These are phyloP conservation scores for Penicillium paxilli DNA, from an alignment of 495 filamentous ascomycete species.

Conservation along the genomic window DNA sequence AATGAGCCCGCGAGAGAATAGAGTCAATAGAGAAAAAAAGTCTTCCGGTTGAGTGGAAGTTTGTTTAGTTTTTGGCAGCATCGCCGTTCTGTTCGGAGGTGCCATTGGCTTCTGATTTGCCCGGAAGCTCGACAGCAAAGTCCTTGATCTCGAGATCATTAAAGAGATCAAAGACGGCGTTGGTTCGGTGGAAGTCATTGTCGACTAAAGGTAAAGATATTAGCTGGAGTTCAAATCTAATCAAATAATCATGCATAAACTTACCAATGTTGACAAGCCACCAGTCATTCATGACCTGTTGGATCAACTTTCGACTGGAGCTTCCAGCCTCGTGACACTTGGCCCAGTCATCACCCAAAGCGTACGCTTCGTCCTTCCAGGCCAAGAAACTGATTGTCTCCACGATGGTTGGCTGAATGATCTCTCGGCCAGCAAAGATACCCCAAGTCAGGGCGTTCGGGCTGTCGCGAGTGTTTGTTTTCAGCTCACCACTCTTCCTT, in stretches of 20 bases:
- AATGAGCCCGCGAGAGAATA: slow-evolving; percentile 6
- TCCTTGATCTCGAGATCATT: slow-evolving; percentile 70
- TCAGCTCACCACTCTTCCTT: slow-evolving; percentile 73
- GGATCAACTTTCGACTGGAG: slow-evolving; percentile 80
- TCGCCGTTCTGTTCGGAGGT: slow-evolving; percentile 19
- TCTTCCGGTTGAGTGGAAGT: slow-evolving; percentile 16
- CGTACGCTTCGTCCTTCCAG: slow-evolving; percentile 98
- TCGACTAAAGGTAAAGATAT: slow-evolving; percentile 60
- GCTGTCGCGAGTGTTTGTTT: slow-evolving; percentile 79
- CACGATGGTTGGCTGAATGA: slow-evolving; percentile 98
- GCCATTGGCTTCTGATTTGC: slow-evolving; percentile 21
- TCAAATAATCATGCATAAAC: slow-evolving; percentile 23
- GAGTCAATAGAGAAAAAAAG: background rate
- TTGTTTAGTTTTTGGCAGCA: slow-evolving; percentile 31
- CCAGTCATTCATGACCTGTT: slow-evolving; percentile 84
- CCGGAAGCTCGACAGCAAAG: slow-evolving; percentile 49
- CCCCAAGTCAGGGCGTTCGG: slow-evolving; percentile 99
- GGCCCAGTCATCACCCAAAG: slow-evolving; percentile 90
- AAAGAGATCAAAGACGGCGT: slow-evolving; percentile 81
- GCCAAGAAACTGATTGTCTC: slow-evolving; percentile 97
- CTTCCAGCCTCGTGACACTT: slow-evolving; percentile 78
- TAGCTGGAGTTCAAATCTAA: background rate
- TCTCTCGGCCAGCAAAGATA: slow-evolving; percentile 97
- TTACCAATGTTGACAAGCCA: slow-evolving; percentile 93
- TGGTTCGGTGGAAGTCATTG: slow-evolving; percentile 87